A percentile compares a stretch with the other conserved stretches of the same genome.
Evolutionary conservation across 2,329 filamentous ascomycete species (phyloP).

Genomic region (Lasiodiplodia theobromae): DNA sequence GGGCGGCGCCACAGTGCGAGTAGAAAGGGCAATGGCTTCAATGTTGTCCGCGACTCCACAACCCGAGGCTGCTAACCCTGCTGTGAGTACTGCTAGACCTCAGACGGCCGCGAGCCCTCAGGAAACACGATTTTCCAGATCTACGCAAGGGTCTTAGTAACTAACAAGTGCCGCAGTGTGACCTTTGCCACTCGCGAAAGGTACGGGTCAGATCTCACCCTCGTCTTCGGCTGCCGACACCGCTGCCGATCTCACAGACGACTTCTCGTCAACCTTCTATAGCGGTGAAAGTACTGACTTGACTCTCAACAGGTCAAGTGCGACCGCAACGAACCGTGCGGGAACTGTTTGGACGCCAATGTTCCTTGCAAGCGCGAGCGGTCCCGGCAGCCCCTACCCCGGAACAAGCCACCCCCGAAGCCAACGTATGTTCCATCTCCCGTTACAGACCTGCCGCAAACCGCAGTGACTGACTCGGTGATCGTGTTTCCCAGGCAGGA

Average conservation of each 20-base stretch:
- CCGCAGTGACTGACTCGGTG: neutral
- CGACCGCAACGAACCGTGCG: slow-evolving; percentile 17
- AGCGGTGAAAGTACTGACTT: neutral
- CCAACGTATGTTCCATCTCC: neutral
- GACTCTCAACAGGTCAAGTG: slow-evolving; percentile 5
- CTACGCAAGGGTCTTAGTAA: neutral
- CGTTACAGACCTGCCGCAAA: neutral
- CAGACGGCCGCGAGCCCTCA: neutral
- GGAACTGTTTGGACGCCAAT: slow-evolving; percentile 18
- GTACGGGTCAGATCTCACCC: neutral
- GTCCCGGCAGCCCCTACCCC: slow-evolving; percentile 2
- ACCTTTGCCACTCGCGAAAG: slow-evolving; percentile 23
- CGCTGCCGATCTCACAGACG: neutral
- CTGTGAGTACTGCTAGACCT: slow-evolving; percentile 11
- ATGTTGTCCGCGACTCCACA: slow-evolving; percentile 24
- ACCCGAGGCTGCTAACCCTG: slow-evolving; percentile 5
- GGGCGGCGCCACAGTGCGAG: slow-evolving; percentile 14
- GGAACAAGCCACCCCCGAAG: slow-evolving; percentile 6
- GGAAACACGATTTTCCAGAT: neutral
- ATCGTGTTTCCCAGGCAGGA: neutral
- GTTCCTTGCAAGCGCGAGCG: slow-evolving; percentile 11
- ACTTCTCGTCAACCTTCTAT: neutral
- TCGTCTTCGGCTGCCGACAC: neutral
- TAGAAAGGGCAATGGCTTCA: slow-evolving; percentile 3
- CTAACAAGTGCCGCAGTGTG: slow-evolving; percentile 18